These are phyloP conservation scores for Aspergillus costaricaensis DNA, from an alignment of 2,329 filamentous ascomycete genomes.

Conservation along the genomic window DNA sequence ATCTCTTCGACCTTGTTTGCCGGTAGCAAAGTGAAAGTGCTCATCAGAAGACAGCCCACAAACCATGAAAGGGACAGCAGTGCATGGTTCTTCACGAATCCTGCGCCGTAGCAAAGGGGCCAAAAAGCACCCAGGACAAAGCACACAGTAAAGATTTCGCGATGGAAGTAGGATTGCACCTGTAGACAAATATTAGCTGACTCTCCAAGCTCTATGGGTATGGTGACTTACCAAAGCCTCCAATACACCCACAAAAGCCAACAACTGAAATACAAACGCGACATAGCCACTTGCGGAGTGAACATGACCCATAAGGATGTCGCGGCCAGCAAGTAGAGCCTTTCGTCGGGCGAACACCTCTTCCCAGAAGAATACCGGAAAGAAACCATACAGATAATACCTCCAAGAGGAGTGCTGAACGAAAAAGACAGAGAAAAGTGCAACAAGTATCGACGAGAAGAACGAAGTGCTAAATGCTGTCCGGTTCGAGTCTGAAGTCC, in stretches of 20 bases:
- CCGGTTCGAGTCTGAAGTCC: constrained; percentile 64
- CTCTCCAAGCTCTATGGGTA: not conserved
- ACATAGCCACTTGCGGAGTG: constrained; percentile 59
- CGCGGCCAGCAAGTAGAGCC: constrained; percentile 67
- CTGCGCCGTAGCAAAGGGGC: constrained; percentile 72
- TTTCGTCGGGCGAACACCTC: constrained; percentile 79
- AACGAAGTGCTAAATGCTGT: constrained; percentile 60
- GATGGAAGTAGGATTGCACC: constrained; percentile 89
- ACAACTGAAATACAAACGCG: constrained; percentile 63
- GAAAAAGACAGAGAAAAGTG: constrained; percentile 75
- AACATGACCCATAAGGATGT: constrained; percentile 69
- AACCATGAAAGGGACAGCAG: constrained; percentile 71
- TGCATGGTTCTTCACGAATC: constrained; percentile 69
- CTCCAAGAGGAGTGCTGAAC: constrained; percentile 76
- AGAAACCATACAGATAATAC: constrained; percentile 90
- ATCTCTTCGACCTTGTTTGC: constrained; percentile 82
- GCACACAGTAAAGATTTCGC: constrained; percentile 80
- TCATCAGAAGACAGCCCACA: constrained; percentile 78
- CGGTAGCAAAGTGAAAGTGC: constrained; percentile 83
- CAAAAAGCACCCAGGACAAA: constrained; percentile 77
- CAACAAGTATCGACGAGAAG: constrained; percentile 75
- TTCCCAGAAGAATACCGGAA: constrained; percentile 95
- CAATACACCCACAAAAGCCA: constrained; percentile 72
- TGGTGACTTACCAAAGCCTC: constrained; percentile 67
- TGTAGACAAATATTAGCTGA: constrained; percentile 37